These are phyloP conservation scores for Ramalina intermedia DNA, from an alignment of 495 filamentous ascomycete genomes.

Conservation along the genomic window DNA sequence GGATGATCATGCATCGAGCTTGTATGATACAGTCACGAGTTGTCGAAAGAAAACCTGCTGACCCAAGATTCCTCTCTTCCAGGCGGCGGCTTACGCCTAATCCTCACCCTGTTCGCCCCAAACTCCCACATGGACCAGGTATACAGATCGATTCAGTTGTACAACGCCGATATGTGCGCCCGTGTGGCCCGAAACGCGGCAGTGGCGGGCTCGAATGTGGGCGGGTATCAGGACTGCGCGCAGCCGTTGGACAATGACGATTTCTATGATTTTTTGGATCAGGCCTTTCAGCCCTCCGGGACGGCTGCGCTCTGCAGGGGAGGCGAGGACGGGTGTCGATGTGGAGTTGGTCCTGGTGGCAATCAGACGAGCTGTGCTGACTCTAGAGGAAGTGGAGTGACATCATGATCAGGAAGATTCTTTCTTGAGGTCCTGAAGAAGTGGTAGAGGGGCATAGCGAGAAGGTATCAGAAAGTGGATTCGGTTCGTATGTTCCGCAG, in stretches of 20 bases:
- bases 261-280: background rate
- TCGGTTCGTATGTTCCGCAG: too few relatives aligned
- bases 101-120: background rate
- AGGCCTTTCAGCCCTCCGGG: background rate
- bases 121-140: background rate
- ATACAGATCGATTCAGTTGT: background rate
- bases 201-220: background rate
- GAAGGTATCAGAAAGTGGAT: too few relatives aligned
- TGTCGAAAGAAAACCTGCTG: background rate
- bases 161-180: background rate
- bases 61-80: background rate
- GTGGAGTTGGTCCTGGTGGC: too few relatives aligned
- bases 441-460: too few relatives aligned
- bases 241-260: background rate
- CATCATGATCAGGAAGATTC: too few relatives aligned
- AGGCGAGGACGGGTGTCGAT: too few relatives aligned
- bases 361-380: too few relatives aligned
- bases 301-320: background rate
- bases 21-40: background rate
- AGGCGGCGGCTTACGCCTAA: background rate
- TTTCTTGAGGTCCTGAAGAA: too few relatives aligned
- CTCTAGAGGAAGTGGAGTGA: too few relatives aligned
- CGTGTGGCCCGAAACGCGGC: background rate
- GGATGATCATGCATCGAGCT: background rate
- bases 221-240: background rate